phyloP scores from a whole-genome alignment of 192 early-diverging fungal species.

The Backusella parvicylindrica region DNA sequence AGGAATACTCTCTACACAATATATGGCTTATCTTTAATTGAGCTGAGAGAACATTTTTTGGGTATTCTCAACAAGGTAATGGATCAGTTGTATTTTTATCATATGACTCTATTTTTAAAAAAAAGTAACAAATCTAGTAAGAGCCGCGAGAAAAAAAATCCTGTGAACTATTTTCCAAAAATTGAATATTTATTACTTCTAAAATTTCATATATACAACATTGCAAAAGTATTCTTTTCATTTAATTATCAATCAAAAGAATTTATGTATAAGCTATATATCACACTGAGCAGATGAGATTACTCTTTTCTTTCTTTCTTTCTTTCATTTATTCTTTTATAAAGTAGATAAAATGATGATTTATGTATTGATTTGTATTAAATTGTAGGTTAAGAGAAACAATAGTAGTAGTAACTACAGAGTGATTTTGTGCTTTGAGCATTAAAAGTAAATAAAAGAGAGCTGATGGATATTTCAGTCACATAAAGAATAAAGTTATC shows the following conservation, averaged over 20 bases:
- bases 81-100: neutral
- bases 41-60: neutral
- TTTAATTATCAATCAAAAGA: neutral
- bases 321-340: neutral
- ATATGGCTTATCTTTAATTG: neutral
- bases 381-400: neutral
- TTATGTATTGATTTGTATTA: neutral
- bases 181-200: neutral
- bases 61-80: neutral
- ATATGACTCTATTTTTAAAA: neutral
- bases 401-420: neutral
- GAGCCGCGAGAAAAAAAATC: neutral
- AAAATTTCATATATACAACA: neutral
- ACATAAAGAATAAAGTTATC: neutral
- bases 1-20: neutral
- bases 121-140: neutral
- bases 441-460: neutral
- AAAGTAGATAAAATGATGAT: neutral
- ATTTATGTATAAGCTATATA: neutral
- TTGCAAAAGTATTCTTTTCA: neutral
- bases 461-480: neutral
- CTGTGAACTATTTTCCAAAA: neutral
- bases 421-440: neutral
- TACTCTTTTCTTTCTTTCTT: neutral
- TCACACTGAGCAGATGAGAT: neutral